phyloP scores from a whole-genome alignment of 2,329 filamentous ascomycete genomes.

The Hypoxylon sp. region DNA sequence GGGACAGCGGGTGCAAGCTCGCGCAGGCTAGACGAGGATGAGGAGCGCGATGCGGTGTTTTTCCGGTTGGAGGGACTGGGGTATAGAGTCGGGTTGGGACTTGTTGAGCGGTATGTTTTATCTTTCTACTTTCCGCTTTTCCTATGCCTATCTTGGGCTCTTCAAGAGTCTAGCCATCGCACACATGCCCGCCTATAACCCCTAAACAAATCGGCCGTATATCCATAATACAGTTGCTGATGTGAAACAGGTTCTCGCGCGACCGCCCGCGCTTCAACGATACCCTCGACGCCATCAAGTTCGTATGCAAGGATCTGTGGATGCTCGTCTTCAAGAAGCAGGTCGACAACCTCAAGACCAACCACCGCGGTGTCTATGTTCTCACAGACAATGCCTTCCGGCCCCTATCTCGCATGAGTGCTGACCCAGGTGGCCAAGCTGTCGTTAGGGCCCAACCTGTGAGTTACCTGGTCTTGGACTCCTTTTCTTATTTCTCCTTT shows the following conservation, averaged over 20 bases:
- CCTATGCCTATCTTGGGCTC: background rate
- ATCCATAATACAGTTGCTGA: background rate
- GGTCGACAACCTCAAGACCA: conserved; percentile 98
- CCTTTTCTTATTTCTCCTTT: conserved; percentile 20
- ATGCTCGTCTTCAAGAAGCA: conserved; percentile 95
- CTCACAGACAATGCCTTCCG: conserved; percentile 94
- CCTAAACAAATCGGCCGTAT: too few relatives aligned
- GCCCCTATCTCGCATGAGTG: conserved; percentile 90
- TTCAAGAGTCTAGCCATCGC: conserved; percentile 14
- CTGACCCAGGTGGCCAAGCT: conserved; percentile 81
- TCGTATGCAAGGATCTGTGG: conserved; percentile 99
- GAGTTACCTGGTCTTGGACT: too few relatives aligned
- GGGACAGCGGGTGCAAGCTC: conserved; percentile 45
- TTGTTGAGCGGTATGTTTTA: conserved; percentile 83
- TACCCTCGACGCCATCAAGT: conserved; percentile 96
- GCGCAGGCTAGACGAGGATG: conserved; percentile 76
- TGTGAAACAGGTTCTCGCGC: conserved; percentile 75
- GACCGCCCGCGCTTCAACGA: conserved; percentile 91
- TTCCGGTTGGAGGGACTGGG: conserved; percentile 87
- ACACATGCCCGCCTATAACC: background rate
- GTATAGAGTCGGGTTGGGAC: conserved; percentile 91
- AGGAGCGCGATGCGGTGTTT: conserved; percentile 87
- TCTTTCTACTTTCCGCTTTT: conserved; percentile 26
- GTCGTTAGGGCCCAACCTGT: conserved; percentile 84
- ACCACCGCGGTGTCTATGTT: conserved; percentile 96